Evolutionary conservation across 352 stramenopile genomes (phyloP).

Genomic region (Blastocystis sp.): DNA sequence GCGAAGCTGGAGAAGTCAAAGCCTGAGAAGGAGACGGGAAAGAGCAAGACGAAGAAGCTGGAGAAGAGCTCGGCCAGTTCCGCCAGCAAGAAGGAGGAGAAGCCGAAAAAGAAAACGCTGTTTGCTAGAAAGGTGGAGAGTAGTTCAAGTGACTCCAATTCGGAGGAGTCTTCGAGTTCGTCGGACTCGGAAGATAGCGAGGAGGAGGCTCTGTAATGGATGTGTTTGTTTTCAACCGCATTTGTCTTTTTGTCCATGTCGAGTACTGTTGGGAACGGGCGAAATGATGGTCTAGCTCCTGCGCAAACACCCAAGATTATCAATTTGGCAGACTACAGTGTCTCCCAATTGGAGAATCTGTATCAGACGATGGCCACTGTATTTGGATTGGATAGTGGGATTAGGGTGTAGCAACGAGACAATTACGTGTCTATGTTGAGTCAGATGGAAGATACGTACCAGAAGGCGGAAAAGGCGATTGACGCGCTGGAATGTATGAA

Average conservation of each 20-base stretch:
- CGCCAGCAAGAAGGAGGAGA: background rate
- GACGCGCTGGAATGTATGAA: constrained; percentile 40
- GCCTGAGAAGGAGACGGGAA: background rate
- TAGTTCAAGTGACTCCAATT: background rate
- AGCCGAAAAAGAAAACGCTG: background rate
- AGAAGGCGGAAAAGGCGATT: constrained; percentile 43
- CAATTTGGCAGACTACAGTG: constrained; percentile 25
- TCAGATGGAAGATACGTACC: constrained; percentile 44
- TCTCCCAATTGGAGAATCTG: constrained; percentile 33
- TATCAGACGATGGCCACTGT: constrained; percentile 4
- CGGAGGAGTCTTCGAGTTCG: no score
- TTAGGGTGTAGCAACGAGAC: background rate
- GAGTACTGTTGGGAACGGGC: background rate
- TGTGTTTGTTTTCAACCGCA: background rate
- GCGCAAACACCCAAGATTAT: background rate
- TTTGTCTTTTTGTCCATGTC: background rate
- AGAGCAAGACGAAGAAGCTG: background rate
- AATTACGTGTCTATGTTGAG: constrained; percentile 2
- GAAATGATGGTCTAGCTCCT: background rate
- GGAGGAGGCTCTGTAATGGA: background rate
- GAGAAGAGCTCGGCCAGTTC: background rate
- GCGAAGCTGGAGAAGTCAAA: background rate
- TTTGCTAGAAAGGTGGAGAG: background rate
- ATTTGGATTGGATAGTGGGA: background rate
- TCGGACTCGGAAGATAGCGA: background rate